Evolutionary conservation across 1,139 yeast species (phyloP), one percentile per base, ranked within the genome.

Genomic region (Pichia terricola): DNA sequence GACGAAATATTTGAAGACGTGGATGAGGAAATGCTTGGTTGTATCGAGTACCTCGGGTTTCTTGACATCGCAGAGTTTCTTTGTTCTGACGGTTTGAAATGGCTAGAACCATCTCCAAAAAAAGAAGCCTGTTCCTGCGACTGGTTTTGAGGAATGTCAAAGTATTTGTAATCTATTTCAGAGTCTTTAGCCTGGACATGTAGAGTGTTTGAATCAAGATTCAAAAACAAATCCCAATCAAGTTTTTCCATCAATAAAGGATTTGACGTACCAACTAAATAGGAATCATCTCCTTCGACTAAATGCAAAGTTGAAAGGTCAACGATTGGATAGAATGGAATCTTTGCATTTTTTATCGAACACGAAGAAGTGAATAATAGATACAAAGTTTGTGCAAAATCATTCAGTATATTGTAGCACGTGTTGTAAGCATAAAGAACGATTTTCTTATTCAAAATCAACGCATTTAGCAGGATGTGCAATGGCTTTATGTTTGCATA

Each of bases 221-320:
- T 77, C 45, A 72, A 67, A 46, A 73, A 61, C 9, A 76, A 52
- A 54, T 76, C 79, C 80, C 80, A 76, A 46, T 68, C 67, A 35
- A 53, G 41, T 35, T 54, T 52, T 9, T 56, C 62, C 50, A 72
- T 74, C 59, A 76, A 72, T 48, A 73, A 68, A 25, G 77, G 73
- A 56, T 76, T 75, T 45, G 76, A 72, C 25, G 81, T 75, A 28
- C 81, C 81, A 4, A 79, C 73, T 49, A 76, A 57, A 55, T 59
- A 75, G 5, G 68, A 64, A 10, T 65, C 66, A 52, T 76, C 66
- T 47, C 61, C 60, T 46, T 69, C 68, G 45, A 75, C 58, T 22
- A 73, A 56, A 46, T 71, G 73, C 33, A 73, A 61, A 48, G 74
- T 72, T 5, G 78, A 72, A 6, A 74, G 72, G 50, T 75, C 81